Base-by-base conservation (phyloP, 2,329 filamentous ascomycete species). In the Penicillium decumbens region DNA sequence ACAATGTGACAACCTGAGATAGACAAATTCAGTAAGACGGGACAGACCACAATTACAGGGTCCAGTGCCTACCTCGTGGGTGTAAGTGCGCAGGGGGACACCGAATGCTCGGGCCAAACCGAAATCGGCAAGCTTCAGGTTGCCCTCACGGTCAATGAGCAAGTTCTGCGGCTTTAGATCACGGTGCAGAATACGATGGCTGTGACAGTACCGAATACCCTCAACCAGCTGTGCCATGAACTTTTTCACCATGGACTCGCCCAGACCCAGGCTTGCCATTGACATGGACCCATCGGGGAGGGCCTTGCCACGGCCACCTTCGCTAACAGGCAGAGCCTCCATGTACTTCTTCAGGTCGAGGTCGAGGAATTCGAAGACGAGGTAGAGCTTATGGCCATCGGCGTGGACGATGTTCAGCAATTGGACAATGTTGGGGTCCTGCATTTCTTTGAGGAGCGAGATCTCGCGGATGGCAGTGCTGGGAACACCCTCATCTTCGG, bases 321-420 rank as follows among this genome's bases (percentile, higher is more conserved):
- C 88, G 64, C 80, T 85, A 50, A 92, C 84, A 3, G 89, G 89
- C 38, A 95, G 80, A 6, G 89, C 82, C 72, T 95, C 90, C 89
- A 95, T 95, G 73, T 95, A 95, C 72, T 95, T 95, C 77, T 95
- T 95, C 61, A 95, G 77, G 64, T 95, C 90, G 50, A 92, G 79
- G 65, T 95, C 90, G 59, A 95, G 85, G 72, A 88, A 95, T 70
- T 95, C 90, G 57, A 91, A 88, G 60, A 95, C 90, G 41, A 95
- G 85, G 72, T 95, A 95, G 43, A 95, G 82, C 75, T 95, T 95
- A 75, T 95, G 89, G 49, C 90, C 89, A 68, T 95, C 91, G 65
- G 90, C 89, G 71, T 95, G 90, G 45, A 95, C 89, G 59, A 95
- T 95, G 76, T 95, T 95, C 66, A 91, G 74, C 38, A 95, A 82